These are phyloP conservation scores for Myxozyma udenii DNA, from an alignment of 805 yeast genomes.

Conservation along the genomic window DNA sequence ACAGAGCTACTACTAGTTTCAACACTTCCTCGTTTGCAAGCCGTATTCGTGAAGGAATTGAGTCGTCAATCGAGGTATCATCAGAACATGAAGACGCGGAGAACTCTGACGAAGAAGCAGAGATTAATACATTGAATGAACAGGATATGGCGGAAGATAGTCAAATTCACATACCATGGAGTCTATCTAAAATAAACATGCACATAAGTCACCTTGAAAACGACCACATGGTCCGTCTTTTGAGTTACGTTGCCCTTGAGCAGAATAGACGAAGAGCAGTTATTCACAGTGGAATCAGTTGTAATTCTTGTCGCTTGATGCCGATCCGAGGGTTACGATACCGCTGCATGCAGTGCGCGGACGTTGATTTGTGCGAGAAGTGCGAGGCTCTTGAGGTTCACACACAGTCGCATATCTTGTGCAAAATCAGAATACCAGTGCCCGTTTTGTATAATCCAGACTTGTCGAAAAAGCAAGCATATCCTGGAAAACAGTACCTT, in stretches of 20 bases:
- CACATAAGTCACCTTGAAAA: no score
- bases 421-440: slow-evolving; percentile 35
- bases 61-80: no score
- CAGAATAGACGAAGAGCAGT: slow-evolving; percentile 28
- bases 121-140: no score
- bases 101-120: no score
- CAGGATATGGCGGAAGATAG: no score
- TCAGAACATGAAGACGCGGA: no score
- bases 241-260: slow-evolving; percentile 32
- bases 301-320: slow-evolving; percentile 34
- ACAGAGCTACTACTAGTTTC: no score
- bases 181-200: no score
- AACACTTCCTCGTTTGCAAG: no score
- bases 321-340: slow-evolving; percentile 50
- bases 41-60: no score
- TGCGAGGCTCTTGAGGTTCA: slow-evolving; percentile 40
- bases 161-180: no score
- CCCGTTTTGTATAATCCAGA: slow-evolving; percentile 34
- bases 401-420: slow-evolving; percentile 31
- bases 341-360: slow-evolving; percentile 51
- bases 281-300: slow-evolving; percentile 37
- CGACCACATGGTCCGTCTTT: slow-evolving; percentile 25
- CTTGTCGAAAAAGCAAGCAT: slow-evolving; percentile 28
- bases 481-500: slow-evolving; percentile 22
- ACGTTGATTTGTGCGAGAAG: slow-evolving; percentile 52